Evolutionary conservation across 2,329 filamentous ascomycete genomes (phyloP), one percentile per base, ranked within the genome.

Genomic region (Pseudocercospora fuligena): DNA sequence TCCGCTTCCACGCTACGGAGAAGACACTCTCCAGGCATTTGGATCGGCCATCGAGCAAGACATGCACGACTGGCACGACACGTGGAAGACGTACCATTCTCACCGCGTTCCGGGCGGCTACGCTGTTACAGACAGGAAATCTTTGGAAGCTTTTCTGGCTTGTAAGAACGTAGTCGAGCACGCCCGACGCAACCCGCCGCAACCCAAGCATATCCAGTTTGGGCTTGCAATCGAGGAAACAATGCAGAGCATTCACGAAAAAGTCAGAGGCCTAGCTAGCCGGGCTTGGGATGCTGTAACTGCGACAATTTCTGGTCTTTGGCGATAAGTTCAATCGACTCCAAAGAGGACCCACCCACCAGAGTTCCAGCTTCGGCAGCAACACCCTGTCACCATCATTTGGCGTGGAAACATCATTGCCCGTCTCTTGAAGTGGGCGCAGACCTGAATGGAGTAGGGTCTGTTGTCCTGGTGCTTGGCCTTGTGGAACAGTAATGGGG

Each of bases 401-500:
- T 8, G 40, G 8, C 40, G 40, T 19, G 2, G 51, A 56, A 19
- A 27, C 51, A 43, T 58, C 54, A 58, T 40, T 58, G 56, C 56
- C 27, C 56, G 27, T 12, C 25, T 23, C 3, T 36, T 11, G 56
- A 58, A 40, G 21, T 40, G 56, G 56, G 36, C 16, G 29, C 56
- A 19, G 31, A 27, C 56, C 56, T 58, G 56, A 58, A 58, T 58
- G 19, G 56, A 58, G 56, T 58, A 58, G 56, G 56, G 56, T 43
- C n/a, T 14, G 56, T 58, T 58, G 33, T 31, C 56, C 36, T 29
- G 56, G n/a, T 19, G 29, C n/a, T 25, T 23, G 29, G 29, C 19
- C 27, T 58, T 58, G 56, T 8, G 56, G 56, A 58, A 33, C 31
- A 25, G 56, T 25, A 58, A n/a, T 21, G 31, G 31, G 6, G 33